Base-by-base conservation (phyloP, 306 rosid species). In the Pyrus communis region DNA sequence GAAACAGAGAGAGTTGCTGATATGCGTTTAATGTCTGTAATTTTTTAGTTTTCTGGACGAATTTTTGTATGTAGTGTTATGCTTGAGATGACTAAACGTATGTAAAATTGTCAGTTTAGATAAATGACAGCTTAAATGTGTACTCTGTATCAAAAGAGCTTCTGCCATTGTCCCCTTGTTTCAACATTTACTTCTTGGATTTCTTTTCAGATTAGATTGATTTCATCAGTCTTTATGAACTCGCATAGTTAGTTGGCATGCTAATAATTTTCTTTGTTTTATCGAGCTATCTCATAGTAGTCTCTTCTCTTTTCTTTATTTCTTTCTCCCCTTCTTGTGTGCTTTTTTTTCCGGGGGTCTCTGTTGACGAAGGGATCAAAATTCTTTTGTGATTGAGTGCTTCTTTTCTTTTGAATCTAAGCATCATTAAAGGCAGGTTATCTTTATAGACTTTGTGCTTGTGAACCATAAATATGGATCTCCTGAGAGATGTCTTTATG, bases 401-500 rank as follows among this genome's bases (percentile, higher is more conserved):
- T 62, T 42, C 14, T 42, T 25, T 43, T 1, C n/a, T 74, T 62
- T 17, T 7, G 27, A 12, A 46, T 74, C 42, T 59, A 59, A 58
- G 25, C 23, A 43, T 64, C 4, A 46, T 77, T 64, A 28, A 64
- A 64, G 77, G 74, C 73, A 21, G 51, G 75, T 77, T 72, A 46
- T 27, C 27, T 65, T 4, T 30, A 23, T 35, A 17, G 67, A 61
- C 68, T 68, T 73, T 62, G 67, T 65, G 74, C 72, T 62, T 84
- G 40, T 28, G 62, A 49, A 67, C 79, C 31, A 5, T 64, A 11
- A 51, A 27, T 57, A 13, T 63, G 59, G 62, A 59, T 72, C 65
- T 75, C 70, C 70, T 81, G 31, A 78, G 46, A 49, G 35, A 75
- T 78, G 59, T 51, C 25, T 75, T 19, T 59, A 77, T 81, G 54